phyloP scores from a whole-genome alignment of 163 green algal genomes.

The Chlorella variabilis region DNA sequence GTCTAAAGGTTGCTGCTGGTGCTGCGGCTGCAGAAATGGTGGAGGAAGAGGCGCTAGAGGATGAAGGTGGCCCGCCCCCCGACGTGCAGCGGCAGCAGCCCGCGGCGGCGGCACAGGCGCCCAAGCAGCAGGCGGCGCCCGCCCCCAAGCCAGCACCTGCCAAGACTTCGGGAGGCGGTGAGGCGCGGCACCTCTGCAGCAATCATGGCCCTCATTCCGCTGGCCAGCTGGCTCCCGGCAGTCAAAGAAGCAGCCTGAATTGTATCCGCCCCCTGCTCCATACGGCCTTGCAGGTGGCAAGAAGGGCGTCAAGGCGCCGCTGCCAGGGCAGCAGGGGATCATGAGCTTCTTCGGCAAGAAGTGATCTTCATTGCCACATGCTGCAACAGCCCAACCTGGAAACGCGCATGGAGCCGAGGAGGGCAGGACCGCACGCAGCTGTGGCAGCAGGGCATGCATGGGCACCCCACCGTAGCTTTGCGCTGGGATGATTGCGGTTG shows the following conservation, averaged over 20 bases:
- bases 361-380: too few relatives aligned
- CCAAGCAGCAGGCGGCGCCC: constrained; percentile 19
- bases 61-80: constrained; percentile 12
- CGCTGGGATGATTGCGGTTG: too few relatives aligned
- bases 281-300: constrained; percentile 10
- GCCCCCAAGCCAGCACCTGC: constrained; percentile 27
- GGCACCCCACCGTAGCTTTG: too few relatives aligned
- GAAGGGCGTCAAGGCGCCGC: constrained; percentile 44
- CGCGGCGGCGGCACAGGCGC: too few relatives aligned
- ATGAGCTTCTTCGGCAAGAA: constrained; percentile 60
- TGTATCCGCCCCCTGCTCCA: neutral
- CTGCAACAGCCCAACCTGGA: too few relatives aligned
- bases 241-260: too few relatives aligned
- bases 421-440: too few relatives aligned
- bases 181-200: too few relatives aligned
- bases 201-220: too few relatives aligned
- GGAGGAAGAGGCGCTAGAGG: constrained; percentile 24
- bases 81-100: constrained; percentile 1
- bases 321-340: constrained; percentile 49
- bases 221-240: too few relatives aligned
- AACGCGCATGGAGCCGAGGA: too few relatives aligned
- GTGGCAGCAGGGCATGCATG: too few relatives aligned
- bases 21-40: constrained; percentile 23
- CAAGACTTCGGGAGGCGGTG: constrained; percentile 6
- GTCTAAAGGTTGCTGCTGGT: neutral